Conservation (phyloP, 2,329 filamentous ascomycete genomes). For the Metarhizium anisopliae region DNA sequence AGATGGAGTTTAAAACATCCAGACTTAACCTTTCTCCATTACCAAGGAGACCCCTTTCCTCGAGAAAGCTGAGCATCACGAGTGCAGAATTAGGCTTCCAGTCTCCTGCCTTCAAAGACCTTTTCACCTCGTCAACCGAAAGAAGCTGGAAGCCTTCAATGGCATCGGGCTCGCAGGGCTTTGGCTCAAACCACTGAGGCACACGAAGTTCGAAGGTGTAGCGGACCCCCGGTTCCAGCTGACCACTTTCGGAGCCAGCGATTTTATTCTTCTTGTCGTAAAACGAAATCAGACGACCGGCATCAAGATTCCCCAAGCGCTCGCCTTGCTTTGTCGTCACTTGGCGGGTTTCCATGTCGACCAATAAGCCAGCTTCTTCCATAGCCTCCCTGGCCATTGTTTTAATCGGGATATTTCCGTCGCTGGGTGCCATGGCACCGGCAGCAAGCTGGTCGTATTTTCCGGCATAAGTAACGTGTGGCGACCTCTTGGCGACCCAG, state of each 20-base stretch:
- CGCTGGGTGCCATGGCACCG: slow-evolving; percentile 23
- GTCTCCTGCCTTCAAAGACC: slow-evolving; percentile 12
- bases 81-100: slow-evolving; percentile 33
- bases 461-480: slow-evolving; percentile 21
- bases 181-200: slow-evolving; percentile 12
- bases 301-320: slow-evolving; percentile 15
- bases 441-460: slow-evolving; percentile 29
- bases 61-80: slow-evolving; percentile 29
- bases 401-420: slow-evolving; percentile 16
- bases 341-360: slow-evolving; percentile 14
- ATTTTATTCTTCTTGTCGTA: slow-evolving; percentile 23
- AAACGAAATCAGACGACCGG: slow-evolving; percentile 21
- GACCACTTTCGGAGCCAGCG: slow-evolving; percentile 21
- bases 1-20: neutral
- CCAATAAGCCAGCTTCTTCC: slow-evolving; percentile 23
- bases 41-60: slow-evolving; percentile 19
- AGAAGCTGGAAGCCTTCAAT: slow-evolving; percentile 21
- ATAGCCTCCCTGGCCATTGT: slow-evolving; percentile 23
- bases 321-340: slow-evolving; percentile 9
- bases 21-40: slow-evolving; percentile 12
- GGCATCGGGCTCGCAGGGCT: slow-evolving; percentile 15
- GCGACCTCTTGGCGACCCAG: slow-evolving; percentile 25
- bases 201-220: slow-evolving; percentile 27
- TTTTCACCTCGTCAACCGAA: slow-evolving; percentile 20
- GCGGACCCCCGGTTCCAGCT: slow-evolving; percentile 29